phyloP scores from a whole-genome alignment of 192 early-diverging fungal genomes.

The Umbelopsis isabellina region DNA sequence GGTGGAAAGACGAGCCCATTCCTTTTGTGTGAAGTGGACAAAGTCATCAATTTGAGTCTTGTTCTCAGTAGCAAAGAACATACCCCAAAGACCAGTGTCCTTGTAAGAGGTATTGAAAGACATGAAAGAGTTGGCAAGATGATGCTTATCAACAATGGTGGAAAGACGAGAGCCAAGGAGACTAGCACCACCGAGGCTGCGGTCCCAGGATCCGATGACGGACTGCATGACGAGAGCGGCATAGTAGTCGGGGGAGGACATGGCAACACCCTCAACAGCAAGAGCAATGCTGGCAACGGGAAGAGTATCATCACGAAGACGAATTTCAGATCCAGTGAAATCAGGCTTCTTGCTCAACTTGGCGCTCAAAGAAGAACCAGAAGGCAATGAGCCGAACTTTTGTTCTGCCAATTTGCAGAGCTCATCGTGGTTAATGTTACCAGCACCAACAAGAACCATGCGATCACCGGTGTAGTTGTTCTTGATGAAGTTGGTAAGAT shows the following conservation, averaged over 20 bases:
- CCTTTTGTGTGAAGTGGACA: slow-evolving; percentile 85
- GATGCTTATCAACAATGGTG: slow-evolving; percentile 76
- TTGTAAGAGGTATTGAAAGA: slow-evolving; percentile 99
- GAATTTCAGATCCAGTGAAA: slow-evolving; percentile 91
- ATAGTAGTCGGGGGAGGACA: slow-evolving; percentile 96
- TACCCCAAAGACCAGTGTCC: slow-evolving; percentile 97
- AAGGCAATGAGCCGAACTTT: slow-evolving; percentile 85
- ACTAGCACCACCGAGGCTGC: slow-evolving; percentile 85
- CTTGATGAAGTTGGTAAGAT: slow-evolving; percentile 87
- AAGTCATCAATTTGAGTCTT: slow-evolving; percentile 83
- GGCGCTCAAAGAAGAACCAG: slow-evolving; percentile 49
- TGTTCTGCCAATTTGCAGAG: slow-evolving; percentile 91
- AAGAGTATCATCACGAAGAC: slow-evolving; percentile 85
- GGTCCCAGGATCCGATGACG: slow-evolving; percentile 97
- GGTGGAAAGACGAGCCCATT: slow-evolving; percentile 89
- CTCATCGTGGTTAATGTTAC: slow-evolving; percentile 92
- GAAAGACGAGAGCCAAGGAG: slow-evolving; percentile 89
- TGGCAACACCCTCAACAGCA: slow-evolving; percentile 94
- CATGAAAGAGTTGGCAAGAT: slow-evolving; percentile 98
- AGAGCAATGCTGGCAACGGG: slow-evolving; percentile 95
- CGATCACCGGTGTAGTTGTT: slow-evolving; percentile 96
- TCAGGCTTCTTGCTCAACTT: slow-evolving; percentile 58
- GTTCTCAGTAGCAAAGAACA: slow-evolving; percentile 90
- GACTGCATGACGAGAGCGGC: slow-evolving; percentile 93
- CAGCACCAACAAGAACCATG: slow-evolving; percentile 95